Evolutionary conservation across 352 stramenopile species (phyloP).

Genomic region (Plasmopara viticola): DNA sequence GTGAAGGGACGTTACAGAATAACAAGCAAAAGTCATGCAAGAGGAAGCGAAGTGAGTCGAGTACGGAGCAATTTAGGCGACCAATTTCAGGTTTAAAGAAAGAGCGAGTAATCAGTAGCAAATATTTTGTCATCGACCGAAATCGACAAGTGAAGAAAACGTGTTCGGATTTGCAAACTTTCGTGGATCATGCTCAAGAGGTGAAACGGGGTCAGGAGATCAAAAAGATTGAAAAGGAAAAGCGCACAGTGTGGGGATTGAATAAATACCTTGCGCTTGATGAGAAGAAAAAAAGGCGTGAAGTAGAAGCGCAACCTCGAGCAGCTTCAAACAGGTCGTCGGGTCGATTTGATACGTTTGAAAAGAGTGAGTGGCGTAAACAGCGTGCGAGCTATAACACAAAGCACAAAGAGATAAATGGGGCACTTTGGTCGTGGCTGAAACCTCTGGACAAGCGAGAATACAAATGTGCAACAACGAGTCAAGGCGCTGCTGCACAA

Average conservation of each 20-base stretch:
- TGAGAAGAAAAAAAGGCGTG: slow-evolving; percentile 14
- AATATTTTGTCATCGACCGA: slow-evolving; percentile 14
- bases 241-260: slow-evolving; percentile 10
- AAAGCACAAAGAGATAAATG: slow-evolving; percentile 5
- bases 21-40: slow-evolving; percentile 18
- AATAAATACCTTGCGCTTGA: slow-evolving; percentile 32
- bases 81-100: background rate
- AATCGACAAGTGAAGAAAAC: slow-evolving; percentile 17
- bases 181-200: slow-evolving; percentile 28
- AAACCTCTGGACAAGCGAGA: slow-evolving; percentile 5
- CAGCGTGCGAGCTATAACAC: slow-evolving; percentile 14
- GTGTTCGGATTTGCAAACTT: slow-evolving; percentile 20
- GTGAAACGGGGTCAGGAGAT: slow-evolving; percentile 18
- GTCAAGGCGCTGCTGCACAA: background rate
- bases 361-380: slow-evolving; percentile 16
- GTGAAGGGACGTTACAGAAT: slow-evolving; percentile 4
- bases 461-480: slow-evolving; percentile 1
- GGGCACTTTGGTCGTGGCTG: slow-evolving; percentile 13
- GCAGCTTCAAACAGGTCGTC: background rate
- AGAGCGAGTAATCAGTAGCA: slow-evolving; percentile 17
- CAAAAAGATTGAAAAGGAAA: slow-evolving; percentile 25
- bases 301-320: slow-evolving; percentile 1
- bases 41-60: slow-evolving; percentile 16
- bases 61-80: background rate
- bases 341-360: slow-evolving; percentile 1